Evolutionary conservation across 2,329 filamentous ascomycete species (phyloP), one percentile per base, ranked within the genome.

Genomic region (Xylaria arbuscula): DNA sequence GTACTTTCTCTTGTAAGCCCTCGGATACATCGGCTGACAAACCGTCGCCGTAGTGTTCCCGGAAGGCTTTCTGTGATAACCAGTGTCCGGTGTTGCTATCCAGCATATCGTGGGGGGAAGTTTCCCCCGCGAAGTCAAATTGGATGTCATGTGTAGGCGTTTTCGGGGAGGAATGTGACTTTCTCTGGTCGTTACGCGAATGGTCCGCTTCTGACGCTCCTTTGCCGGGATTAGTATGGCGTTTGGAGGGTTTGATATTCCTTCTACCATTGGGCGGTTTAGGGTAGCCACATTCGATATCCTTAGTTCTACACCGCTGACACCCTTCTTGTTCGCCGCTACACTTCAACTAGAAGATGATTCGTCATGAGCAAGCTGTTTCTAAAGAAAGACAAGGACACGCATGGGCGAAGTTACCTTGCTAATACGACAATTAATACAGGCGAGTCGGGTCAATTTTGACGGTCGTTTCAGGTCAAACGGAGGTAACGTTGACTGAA

Each of bases 401-500:
- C 54, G 7, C 22, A 36, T 45, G 15, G 38, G 38, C 11, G 38
- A 40, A 34, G 11, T 56, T 42, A 42, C 54, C 36, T 56, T 56
- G 54, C 54, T 56, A 56, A 42, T 56, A 57, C 55, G 55, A 17
- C 55, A 57, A 45, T 45, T 57, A 5, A 57, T 32, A 57, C 55
- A 57, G 15, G 55, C 38, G 13, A 57, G 38, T 13, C 38, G 22
- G 17, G 54, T 57, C 19, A 57, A 45, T 7, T 57, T 57, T 10
- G 54, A 15, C 19, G 54, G 54, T 57, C 54, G 36, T 57, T 57
- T 57, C 53, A 22, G 36, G 13, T 45, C 55, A 32, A 45, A 45
- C 32, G 38, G 55, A 28, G 55, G 38, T 22, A 28, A 45, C 8
- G 38, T 42, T 28, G 36, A 32, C 55, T 57, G 36, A 32, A 45